Percentiles rank a stretch among this genome's conserved stretches.
These are phyloP conservation scores for Colletotrichum melonis DNA, from an alignment of 2,329 filamentous ascomycete species.

Conservation along the genomic window DNA sequence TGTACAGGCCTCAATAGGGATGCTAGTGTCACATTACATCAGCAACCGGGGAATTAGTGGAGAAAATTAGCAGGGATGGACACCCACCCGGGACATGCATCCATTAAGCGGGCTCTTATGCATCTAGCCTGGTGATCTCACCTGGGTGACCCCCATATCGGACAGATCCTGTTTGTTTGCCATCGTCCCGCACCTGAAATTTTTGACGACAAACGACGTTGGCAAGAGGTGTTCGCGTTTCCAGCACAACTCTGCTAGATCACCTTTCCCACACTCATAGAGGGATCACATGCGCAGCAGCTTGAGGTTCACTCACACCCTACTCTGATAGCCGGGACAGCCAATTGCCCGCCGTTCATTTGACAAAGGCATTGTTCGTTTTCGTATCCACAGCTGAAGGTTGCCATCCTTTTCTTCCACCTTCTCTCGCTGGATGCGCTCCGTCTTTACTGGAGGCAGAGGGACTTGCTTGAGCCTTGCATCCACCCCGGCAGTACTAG, in stretches of 20 bases:
- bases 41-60: slow-evolving; percentile 16
- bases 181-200: slow-evolving; percentile 25
- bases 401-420: slow-evolving; percentile 15
- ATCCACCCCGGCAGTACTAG: slow-evolving; percentile 22
- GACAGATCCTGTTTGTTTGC: slow-evolving; percentile 32
- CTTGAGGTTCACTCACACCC: background rate
- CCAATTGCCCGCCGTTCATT: slow-evolving; percentile 16
- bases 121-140: slow-evolving; percentile 35
- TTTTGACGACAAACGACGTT: slow-evolving; percentile 10
- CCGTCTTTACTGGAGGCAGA: slow-evolving; percentile 24
- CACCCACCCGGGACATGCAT: slow-evolving; percentile 28
- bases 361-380: slow-evolving; percentile 9
- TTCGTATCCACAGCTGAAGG: background rate
- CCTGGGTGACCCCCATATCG: slow-evolving; percentile 24
- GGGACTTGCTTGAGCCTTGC: slow-evolving; percentile 34
- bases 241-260: background rate
- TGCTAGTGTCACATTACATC: slow-evolving; percentile 34
- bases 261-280: background rate
- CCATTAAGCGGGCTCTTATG: slow-evolving; percentile 35
- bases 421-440: slow-evolving; percentile 30
- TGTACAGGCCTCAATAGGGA: slow-evolving; percentile 2
- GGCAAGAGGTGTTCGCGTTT: background rate
- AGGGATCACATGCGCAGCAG: slow-evolving; percentile 3
- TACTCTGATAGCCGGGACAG: background rate
- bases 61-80: slow-evolving; percentile 10